Conservation (phyloP, 1,284 basidiomycete species). For the Rhodofomes roseus region DNA sequence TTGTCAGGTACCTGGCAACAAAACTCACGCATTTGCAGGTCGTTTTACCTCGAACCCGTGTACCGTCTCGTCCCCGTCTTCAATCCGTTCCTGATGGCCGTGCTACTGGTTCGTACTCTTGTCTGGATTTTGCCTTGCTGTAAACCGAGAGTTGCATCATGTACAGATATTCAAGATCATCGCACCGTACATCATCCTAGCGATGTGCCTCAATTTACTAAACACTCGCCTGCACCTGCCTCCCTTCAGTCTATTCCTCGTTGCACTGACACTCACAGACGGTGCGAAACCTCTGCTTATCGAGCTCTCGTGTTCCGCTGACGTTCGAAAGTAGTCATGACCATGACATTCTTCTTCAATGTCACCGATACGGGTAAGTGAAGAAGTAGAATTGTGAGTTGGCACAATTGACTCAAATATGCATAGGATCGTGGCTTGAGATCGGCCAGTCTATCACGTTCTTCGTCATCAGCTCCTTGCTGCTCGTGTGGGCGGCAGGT, state of each 20-base stretch:
- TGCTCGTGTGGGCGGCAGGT: conserved; percentile 77
- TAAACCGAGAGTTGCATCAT: background rate
- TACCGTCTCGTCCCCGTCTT: conserved; percentile 88
- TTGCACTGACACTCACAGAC: conserved; percentile 73
- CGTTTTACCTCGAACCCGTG: conserved; percentile 88
- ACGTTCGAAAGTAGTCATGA: conserved; percentile 51
- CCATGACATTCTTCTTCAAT: conserved; percentile 80
- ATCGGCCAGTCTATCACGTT: conserved; percentile 89
- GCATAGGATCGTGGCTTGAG: conserved; percentile 78
- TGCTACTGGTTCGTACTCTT: conserved; percentile 50
- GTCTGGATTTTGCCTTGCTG: background rate
- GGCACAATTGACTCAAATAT: background rate
- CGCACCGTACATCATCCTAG: conserved; percentile 75
- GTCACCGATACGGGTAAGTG: conserved; percentile 72
- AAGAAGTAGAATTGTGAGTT: background rate
- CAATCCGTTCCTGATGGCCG: conserved; percentile 83
- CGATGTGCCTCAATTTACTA: conserved; percentile 63
- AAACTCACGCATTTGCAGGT: conserved; percentile 36
- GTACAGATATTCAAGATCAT: conserved; percentile 79
- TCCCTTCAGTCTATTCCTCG: conserved; percentile 73
- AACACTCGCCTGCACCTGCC: conserved; percentile 65
- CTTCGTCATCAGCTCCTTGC: conserved; percentile 80
- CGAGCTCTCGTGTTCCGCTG: conserved; percentile 3
- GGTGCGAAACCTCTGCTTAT: conserved; percentile 33
- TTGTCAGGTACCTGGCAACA: background rate